phyloP scores from a whole-genome alignment of 2,329 filamentous ascomycete species.

The Cladosporium sp. region DNA sequence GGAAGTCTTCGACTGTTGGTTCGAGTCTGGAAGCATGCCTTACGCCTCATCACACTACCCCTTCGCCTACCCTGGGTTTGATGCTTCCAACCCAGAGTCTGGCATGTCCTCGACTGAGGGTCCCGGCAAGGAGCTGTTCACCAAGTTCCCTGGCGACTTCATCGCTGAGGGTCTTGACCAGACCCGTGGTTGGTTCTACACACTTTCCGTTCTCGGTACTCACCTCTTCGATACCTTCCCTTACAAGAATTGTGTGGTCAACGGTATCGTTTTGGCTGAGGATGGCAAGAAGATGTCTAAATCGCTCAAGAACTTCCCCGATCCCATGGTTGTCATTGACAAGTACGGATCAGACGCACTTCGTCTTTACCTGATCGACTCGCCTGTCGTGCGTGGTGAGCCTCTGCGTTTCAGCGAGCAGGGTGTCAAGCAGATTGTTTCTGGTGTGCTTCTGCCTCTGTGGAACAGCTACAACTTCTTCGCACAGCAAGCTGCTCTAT shows the following conservation, averaged over 20 bases:
- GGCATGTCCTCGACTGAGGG: slow-evolving; percentile 31
- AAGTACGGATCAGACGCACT: slow-evolving; percentile 91
- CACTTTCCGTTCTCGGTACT: slow-evolving; percentile 80
- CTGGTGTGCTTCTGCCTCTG: slow-evolving; percentile 83
- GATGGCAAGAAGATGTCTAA: slow-evolving; percentile 99
- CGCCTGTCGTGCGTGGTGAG: slow-evolving; percentile 88
- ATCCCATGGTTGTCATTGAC: slow-evolving; percentile 77
- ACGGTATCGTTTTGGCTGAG: slow-evolving; percentile 88
- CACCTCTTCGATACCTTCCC: slow-evolving; percentile 82
- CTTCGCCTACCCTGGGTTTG: slow-evolving; percentile 75
- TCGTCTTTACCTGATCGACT: slow-evolving; percentile 94
- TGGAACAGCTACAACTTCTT: slow-evolving; percentile 99
- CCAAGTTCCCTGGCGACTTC: slow-evolving; percentile 86
- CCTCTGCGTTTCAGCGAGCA: slow-evolving; percentile 87
- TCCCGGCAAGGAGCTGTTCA: slow-evolving; percentile 61
- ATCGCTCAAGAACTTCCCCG: slow-evolving; percentile 92
- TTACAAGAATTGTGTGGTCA: slow-evolving; percentile 96
- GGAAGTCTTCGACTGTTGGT: slow-evolving; percentile 97
- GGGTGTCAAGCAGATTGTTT: slow-evolving; percentile 92
- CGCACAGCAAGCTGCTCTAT: slow-evolving; percentile 77
- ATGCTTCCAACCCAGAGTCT: slow-evolving; percentile 32
- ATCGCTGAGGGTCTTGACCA: slow-evolving; percentile 93
- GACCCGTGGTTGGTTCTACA: slow-evolving; percentile 97
- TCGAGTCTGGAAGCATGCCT: slow-evolving; percentile 94
- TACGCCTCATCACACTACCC: slow-evolving; percentile 90